A percentile compares a stretch with the other conserved stretches of the same genome.
Evolutionary conservation across 768 basidiomycete species (phyloP).

Genomic region (Mycena epipterygia): DNA sequence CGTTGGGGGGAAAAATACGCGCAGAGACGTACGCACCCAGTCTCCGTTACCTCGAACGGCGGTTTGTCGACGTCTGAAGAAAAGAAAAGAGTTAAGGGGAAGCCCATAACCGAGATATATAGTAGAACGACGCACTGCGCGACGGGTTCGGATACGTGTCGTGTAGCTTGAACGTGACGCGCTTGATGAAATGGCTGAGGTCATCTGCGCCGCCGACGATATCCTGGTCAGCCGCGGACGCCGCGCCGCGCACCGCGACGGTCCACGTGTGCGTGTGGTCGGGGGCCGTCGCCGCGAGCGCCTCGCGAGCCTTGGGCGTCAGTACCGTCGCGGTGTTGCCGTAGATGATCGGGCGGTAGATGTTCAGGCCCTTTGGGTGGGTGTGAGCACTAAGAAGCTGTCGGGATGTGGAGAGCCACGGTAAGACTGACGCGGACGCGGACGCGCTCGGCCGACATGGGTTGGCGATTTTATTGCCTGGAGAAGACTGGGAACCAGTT

Average conservation of each 20-base stretch:
- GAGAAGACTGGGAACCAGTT: no score
- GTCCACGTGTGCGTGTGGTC: slow-evolving; percentile 98
- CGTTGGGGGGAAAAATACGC: neutral
- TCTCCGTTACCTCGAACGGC: slow-evolving; percentile 96
- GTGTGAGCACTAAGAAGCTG: slow-evolving; percentile 31
- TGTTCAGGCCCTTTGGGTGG: slow-evolving; percentile 78
- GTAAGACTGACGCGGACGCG: slow-evolving; percentile 82
- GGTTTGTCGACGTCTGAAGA: slow-evolving; percentile 90
- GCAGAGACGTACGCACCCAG: slow-evolving; percentile 70
- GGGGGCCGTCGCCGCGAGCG: slow-evolving; percentile 61
- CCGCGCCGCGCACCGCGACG: slow-evolving; percentile 91
- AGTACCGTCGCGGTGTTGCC: slow-evolving; percentile 92
- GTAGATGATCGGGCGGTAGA: slow-evolving; percentile 93
- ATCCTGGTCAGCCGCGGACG: slow-evolving; percentile 78
- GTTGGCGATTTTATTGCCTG: no score
- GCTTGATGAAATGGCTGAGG: slow-evolving; percentile 91
- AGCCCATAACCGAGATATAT: neutral
- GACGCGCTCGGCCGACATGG: slow-evolving; percentile 66
- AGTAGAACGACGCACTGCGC: slow-evolving; percentile 73
- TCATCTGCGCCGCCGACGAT: slow-evolving; percentile 93
- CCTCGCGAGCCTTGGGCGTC: slow-evolving; percentile 77
- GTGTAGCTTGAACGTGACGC: slow-evolving; percentile 97
- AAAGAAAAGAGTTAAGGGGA: neutral
- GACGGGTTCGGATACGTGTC: slow-evolving; percentile 95
- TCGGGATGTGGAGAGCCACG: slow-evolving; percentile 26